A percentile compares a stretch with the other conserved stretches of the same genome.
Conservation (phyloP, 176 grass and related monocot genomes). For the Puccinellia tenuiflora region DNA sequence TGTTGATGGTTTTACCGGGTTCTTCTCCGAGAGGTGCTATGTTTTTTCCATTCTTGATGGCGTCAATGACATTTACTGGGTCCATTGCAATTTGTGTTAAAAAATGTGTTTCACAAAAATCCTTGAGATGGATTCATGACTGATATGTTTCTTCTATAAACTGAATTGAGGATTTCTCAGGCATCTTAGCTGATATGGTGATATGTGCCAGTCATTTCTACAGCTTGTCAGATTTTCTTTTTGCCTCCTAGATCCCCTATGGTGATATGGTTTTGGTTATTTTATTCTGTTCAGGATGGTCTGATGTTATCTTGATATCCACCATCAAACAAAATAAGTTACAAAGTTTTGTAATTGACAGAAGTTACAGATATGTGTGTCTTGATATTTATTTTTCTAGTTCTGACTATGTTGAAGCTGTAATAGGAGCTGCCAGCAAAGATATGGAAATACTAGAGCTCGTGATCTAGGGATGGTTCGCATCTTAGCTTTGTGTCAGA, state of each 20-base stretch:
- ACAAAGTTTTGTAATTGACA: not conserved
- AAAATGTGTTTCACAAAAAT: not conserved
- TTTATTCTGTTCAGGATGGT: not conserved
- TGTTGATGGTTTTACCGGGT: slow-evolving; percentile 85
- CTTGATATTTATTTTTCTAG: not conserved
- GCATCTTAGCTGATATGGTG: not conserved
- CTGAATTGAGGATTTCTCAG: not conserved
- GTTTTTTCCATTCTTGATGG: not conserved
- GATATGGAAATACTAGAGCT: slow-evolving; percentile 77
- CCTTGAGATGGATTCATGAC: not conserved
- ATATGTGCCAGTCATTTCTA: not conserved
- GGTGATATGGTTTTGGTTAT: not conserved
- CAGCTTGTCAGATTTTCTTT: not conserved
- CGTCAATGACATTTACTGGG: not conserved
- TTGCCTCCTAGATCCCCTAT: not conserved
- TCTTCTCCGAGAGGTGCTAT: slow-evolving; percentile 61
- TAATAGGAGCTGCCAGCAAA: slow-evolving; percentile 66
- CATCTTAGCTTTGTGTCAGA: slow-evolving; percentile 64
- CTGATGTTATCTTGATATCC: not conserved
- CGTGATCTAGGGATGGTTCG: slow-evolving; percentile 74
- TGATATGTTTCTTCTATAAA: slow-evolving; percentile 1
- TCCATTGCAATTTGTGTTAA: not conserved
- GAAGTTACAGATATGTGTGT: not conserved
- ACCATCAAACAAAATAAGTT: not conserved
- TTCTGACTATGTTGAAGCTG: slow-evolving; percentile 35